Conservation (phyloP, 2,329 filamentous ascomycete species). For the Geoglossum cookeanum region DNA sequence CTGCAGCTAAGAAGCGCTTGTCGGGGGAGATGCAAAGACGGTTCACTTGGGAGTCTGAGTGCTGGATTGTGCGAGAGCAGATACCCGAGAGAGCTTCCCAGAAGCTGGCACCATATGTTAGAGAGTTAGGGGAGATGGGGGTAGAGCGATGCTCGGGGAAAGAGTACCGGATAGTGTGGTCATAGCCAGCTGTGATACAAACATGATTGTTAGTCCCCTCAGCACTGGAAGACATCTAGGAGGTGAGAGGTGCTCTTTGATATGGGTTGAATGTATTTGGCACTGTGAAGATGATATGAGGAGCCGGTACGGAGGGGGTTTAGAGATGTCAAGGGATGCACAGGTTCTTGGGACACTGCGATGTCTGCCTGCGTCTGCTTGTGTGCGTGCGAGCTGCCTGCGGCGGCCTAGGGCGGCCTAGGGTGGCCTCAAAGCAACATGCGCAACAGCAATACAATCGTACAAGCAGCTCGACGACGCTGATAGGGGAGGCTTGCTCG, state of each 20-base stretch:
- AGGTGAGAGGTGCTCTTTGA: constrained; percentile 1
- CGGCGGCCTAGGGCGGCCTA: too few species aligned
- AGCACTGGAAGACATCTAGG: neutral
- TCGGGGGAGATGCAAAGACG: constrained; percentile 95
- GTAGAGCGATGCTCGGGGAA: neutral
- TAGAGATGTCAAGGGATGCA: too few species aligned
- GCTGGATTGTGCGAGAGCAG: constrained; percentile 92
- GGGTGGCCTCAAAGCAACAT: constrained; percentile 7
- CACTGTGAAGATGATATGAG: too few species aligned
- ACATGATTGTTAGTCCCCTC: neutral
- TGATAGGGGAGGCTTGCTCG: neutral
- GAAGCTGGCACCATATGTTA: constrained; percentile 39
- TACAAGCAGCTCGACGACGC: neutral
- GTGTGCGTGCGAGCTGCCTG: too few species aligned
- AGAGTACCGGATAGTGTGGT: constrained; percentile 51
- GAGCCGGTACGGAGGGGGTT: too few species aligned
- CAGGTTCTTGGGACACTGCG: too few species aligned
- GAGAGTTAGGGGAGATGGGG: neutral
- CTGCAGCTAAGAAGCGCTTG: constrained; percentile 81
- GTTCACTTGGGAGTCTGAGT: constrained; percentile 96
- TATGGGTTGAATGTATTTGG: neutral
- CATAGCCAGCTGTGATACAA: constrained; percentile 38
- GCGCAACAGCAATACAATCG: constrained; percentile 6
- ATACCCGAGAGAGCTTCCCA: constrained; percentile 98
- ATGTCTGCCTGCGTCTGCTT: too few species aligned